Evolutionary conservation across 805 yeast species (phyloP), one percentile per base, ranked within the genome.

Genomic region (Diddensiella transvaalensis): DNA sequence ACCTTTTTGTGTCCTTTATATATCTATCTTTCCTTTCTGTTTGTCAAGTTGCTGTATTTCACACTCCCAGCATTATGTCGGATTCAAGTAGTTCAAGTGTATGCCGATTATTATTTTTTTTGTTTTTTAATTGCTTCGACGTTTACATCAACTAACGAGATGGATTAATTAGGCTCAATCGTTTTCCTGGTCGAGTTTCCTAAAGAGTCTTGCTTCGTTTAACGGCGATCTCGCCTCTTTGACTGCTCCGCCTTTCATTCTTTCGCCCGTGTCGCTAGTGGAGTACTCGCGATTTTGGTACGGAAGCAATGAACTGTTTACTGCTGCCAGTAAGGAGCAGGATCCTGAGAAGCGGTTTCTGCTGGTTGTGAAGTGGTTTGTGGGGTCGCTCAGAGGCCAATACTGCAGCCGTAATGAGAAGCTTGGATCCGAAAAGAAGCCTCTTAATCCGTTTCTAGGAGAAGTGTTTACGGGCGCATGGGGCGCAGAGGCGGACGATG

Each of bases 221-320:
- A 88, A 89, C 58, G 96, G 96, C 39, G 99, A 93, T 65, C 73
- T 93, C 54, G 87, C 96, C 17, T 81, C 96, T 2, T 72, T 93
- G 62, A 90, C 99, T 1, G 99, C 99, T 2, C 99, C 99, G 17
- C 97, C 98, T 5, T 93, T 91, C 70, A 93, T 93, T 56, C 74
- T 93, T 55, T 87, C 96, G 3, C 88, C 96, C 21, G 83, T 86
- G 3, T 90, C 97, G 2, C 75, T 88, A 59, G 80, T 80, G 29
- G 99, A 93, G 71, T 93, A 87, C 69, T 85, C 96, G 19, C 91
- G 87, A 66, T 93, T 87, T 70, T 93, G 99, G 97, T 87, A 89
- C 41, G 96, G 90, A 64, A 91, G 87, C 62, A 89, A 90, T 19
- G 91, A 87, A 53, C 74, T 89, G 54, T 78, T 93, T 48, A 68